These are phyloP conservation scores for Marasmius sp. DNA, from an alignment of 1,284 basidiomycete genomes.

Conservation along the genomic window DNA sequence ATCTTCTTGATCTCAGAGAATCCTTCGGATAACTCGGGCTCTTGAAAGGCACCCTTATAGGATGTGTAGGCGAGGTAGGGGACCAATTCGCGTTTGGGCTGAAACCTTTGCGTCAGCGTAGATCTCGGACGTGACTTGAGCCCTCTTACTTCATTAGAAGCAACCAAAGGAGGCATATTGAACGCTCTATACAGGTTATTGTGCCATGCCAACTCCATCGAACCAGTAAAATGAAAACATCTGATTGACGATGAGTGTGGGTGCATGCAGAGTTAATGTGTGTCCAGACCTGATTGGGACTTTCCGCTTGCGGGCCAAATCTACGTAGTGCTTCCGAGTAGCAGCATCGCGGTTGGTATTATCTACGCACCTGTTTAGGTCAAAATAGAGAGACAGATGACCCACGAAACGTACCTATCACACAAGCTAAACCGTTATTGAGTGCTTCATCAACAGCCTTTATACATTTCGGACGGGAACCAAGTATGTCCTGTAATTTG, in stretches of 20 bases:
- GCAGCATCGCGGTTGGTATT: constrained; percentile 80
- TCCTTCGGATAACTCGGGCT: constrained; percentile 68
- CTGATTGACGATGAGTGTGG: constrained; percentile 33
- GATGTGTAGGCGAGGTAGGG: constrained; percentile 65
- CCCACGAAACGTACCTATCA: constrained; percentile 57
- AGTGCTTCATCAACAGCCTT: constrained; percentile 62
- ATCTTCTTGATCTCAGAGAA: constrained; percentile 75
- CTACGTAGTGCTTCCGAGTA: constrained; percentile 71
- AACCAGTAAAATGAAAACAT: constrained; percentile 73
- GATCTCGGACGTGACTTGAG: neutral
- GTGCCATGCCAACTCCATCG: constrained; percentile 81
- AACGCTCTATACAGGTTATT: constrained; percentile 86
- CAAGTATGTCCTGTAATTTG: constrained; percentile 58
- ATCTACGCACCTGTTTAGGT: constrained; percentile 44
- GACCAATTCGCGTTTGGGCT: constrained; percentile 51
- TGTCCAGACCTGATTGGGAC: constrained; percentile 54
- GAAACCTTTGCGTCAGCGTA: neutral
- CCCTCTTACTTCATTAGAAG: constrained; percentile 36
- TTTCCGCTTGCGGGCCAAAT: constrained; percentile 56
- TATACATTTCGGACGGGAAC: constrained; percentile 74
- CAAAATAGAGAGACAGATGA: neutral
- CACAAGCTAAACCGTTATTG: constrained; percentile 60
- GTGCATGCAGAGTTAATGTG: neutral
- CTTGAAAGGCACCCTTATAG: constrained; percentile 66
- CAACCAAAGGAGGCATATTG: constrained; percentile 46